Evolutionary conservation across 2,329 filamentous ascomycete genomes (phyloP).

Genomic region (Parafenestella ontariensis): DNA sequence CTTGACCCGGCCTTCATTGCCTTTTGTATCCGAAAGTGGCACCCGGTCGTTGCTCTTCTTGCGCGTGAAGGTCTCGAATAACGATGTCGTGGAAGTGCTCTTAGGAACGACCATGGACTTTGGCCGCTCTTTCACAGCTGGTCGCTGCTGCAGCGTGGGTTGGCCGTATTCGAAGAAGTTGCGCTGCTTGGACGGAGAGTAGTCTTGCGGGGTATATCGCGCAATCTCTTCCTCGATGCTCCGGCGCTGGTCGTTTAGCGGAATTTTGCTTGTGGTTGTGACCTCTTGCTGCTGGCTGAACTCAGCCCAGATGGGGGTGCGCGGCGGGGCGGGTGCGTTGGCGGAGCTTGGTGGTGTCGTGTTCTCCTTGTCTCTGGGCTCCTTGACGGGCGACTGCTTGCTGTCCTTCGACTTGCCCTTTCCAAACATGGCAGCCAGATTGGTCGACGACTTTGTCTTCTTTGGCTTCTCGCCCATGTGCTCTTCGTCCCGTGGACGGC

Average conservation of each 20-base stretch:
- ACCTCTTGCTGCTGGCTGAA: constrained; percentile 60
- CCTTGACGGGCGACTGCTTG: constrained; percentile 55
- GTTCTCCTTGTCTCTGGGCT: constrained; percentile 80
- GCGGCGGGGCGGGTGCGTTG: constrained; percentile 50
- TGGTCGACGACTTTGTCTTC: constrained; percentile 84
- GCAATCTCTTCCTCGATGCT: constrained; percentile 63
- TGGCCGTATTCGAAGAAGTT: constrained; percentile 65
- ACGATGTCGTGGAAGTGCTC: constrained; percentile 50
- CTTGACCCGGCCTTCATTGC: constrained; percentile 37
- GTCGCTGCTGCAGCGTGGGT: constrained; percentile 48
- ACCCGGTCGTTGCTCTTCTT: constrained; percentile 46
- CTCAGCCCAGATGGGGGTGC: constrained; percentile 81
- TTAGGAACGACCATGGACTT: constrained; percentile 59
- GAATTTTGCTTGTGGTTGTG: constrained; percentile 51
- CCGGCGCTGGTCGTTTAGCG: constrained; percentile 53
- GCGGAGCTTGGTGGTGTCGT: constrained; percentile 65
- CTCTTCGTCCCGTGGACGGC: constrained; percentile 35
- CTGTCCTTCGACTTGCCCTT: constrained; percentile 71
- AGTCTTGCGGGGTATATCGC: constrained; percentile 65
- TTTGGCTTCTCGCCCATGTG: constrained; percentile 55
- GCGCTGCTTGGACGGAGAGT: constrained; percentile 67
- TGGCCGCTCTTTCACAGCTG: constrained; percentile 53
- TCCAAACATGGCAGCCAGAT: constrained; percentile 77
- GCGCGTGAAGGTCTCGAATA: constrained; percentile 49
- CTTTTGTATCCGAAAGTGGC: constrained; percentile 43